Evolutionary conservation across 345 rosid species (phyloP).

Genomic region (Pseudoturritis turrita): DNA sequence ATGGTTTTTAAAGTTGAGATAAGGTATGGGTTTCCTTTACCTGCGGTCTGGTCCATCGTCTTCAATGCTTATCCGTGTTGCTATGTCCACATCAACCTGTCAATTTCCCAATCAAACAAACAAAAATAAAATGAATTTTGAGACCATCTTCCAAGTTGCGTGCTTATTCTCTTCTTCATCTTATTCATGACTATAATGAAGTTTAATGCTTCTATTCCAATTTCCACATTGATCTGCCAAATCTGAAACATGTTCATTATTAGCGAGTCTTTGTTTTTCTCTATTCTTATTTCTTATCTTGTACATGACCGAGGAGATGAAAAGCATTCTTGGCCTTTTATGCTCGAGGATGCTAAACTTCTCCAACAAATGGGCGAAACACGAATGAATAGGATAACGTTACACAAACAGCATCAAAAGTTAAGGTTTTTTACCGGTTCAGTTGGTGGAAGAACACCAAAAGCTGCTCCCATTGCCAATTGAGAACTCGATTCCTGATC

Average conservation of each 20-base stretch:
- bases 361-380: not conserved
- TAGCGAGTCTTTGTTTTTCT: not conserved
- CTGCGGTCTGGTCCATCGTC: conserved; percentile 86
- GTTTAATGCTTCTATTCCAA: not conserved
- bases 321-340: not conserved
- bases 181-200: not conserved
- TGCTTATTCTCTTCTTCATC: not conserved
- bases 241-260: not conserved
- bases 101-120: conserved; percentile 8
- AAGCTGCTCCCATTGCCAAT: conserved; percentile 93
- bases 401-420: not conserved
- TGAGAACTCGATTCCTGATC: conserved; percentile 93
- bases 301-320: not conserved
- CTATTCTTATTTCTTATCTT: not conserved
- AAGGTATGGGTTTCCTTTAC: conserved; percentile 34
- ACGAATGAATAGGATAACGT: not conserved
- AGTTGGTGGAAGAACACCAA: conserved; percentile 77
- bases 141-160: not conserved
- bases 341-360: not conserved
- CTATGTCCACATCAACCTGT: conserved; percentile 95
- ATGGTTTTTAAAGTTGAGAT: not conserved
- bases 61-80: conserved; percentile 57
- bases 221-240: not conserved
- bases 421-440: conserved; percentile 38
- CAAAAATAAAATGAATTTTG: not conserved